Evolutionary conservation across 169 alveolate species (phyloP).

Genomic region (Toxoplasma gondii): DNA sequence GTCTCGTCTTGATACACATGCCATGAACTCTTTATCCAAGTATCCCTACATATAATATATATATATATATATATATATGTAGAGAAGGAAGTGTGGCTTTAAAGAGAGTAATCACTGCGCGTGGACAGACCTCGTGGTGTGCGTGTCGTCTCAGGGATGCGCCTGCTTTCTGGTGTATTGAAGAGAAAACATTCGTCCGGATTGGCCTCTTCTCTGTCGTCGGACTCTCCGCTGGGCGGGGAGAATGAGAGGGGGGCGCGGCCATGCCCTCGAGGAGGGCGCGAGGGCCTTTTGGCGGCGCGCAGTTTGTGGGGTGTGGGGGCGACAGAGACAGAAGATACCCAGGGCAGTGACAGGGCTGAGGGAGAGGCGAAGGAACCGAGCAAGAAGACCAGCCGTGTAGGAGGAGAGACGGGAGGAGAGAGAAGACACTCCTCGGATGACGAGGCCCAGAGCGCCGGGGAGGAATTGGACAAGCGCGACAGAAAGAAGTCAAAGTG

Average conservation of each 20-base stretch:
- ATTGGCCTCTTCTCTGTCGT: not conserved
- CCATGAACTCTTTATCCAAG: too few species aligned
- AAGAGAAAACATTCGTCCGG: not conserved
- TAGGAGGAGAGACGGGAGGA: not conserved
- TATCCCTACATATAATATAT: not conserved
- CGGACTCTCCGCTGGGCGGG: not conserved
- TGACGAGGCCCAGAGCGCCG: not conserved
- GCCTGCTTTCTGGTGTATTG: slow-evolving; percentile 1
- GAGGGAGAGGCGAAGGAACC: not conserved
- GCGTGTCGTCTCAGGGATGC: slow-evolving; percentile 1
- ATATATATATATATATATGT: not conserved
- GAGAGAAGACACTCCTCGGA: not conserved
- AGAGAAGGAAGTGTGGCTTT: not conserved
- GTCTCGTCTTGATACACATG: too few species aligned
- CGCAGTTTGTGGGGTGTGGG: not conserved
- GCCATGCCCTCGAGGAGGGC: not conserved
- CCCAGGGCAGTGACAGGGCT: not conserved
- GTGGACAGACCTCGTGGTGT: too few species aligned
- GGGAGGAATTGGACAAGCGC: not conserved
- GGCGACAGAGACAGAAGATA: not conserved
- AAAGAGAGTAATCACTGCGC: too few species aligned
- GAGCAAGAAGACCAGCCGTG: not conserved
- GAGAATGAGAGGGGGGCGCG: not conserved
- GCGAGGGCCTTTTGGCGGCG: not conserved
- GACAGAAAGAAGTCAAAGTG: not conserved